Evolutionary conservation across 73 alveolate genomes (phyloP).

Genomic region (Paramecium primaurelia): DNA sequence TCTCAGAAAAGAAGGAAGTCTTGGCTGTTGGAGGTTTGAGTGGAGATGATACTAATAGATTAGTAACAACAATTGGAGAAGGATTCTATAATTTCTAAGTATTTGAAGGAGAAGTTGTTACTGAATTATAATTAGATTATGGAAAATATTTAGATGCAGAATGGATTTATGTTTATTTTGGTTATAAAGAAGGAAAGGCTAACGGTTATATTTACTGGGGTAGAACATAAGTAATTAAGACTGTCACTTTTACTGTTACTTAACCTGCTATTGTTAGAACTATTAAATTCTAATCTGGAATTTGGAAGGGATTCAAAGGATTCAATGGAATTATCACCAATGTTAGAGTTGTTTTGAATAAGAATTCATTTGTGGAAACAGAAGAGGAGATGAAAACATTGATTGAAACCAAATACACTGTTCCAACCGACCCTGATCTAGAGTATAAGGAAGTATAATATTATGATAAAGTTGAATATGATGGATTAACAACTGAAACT

Average conservation of each 20-base stretch:
- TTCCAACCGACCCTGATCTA: neutral
- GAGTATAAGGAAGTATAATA: neutral
- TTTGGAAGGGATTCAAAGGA: neutral
- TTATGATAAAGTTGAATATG: neutral
- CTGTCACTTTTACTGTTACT: neutral
- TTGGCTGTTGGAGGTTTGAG: neutral
- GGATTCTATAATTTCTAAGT: slow-evolving; percentile 16
- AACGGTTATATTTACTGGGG: neutral
- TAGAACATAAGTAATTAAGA: neutral
- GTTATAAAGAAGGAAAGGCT: slow-evolving; percentile 22
- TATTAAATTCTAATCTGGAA: neutral
- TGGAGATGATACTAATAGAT: neutral
- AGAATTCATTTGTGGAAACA: neutral
- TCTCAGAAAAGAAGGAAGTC: neutral
- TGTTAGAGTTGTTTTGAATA: neutral
- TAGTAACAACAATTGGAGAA: neutral
- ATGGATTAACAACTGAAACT: neutral
- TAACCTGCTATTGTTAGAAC: neutral
- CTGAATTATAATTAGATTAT: neutral
- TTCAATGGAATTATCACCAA: slow-evolving; percentile 1
- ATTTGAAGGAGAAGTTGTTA: neutral
- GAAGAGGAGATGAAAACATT: neutral
- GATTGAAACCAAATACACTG: neutral
- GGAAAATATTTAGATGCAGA: slow-evolving; percentile 27
- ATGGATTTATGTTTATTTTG: slow-evolving; percentile 26